phyloP scores from a whole-genome alignment of 345 rosid genomes.

The Eucalyptus albens region DNA sequence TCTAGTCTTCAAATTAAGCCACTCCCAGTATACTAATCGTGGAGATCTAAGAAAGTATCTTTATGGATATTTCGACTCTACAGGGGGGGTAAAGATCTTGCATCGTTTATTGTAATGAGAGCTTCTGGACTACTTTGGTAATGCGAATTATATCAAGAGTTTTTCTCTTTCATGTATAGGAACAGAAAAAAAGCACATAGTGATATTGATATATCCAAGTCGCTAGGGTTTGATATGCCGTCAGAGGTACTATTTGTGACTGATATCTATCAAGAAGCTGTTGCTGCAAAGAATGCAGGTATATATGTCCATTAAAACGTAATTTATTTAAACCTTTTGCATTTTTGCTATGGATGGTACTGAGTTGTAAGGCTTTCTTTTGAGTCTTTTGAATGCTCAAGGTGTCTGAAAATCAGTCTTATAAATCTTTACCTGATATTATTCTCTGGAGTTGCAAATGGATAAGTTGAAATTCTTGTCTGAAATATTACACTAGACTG shows the following conservation, averaged over 20 bases:
- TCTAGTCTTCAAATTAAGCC: neutral
- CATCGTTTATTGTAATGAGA: neutral
- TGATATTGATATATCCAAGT: conserved; percentile 52
- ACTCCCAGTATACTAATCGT: conserved; percentile 21
- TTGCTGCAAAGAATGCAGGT: conserved; percentile 89
- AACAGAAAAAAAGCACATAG: conserved; percentile 56
- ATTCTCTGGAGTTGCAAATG: neutral
- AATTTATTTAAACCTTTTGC: neutral
- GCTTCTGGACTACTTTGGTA: neutral
- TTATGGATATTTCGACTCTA: conserved; percentile 68
- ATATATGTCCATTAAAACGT: neutral
- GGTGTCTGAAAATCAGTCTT: neutral
- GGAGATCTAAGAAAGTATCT: conserved; percentile 81
- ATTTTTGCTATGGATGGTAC: neutral
- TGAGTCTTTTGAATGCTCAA: neutral
- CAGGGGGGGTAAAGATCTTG: conserved; percentile 43
- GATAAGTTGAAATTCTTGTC: neutral
- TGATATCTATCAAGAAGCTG: conserved; percentile 78
- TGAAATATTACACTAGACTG: neutral
- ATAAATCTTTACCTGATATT: neutral
- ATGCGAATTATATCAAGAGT: neutral
- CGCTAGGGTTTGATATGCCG: conserved; percentile 70
- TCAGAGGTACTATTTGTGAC: conserved; percentile 72
- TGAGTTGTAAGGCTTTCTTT: neutral
- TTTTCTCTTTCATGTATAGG: conserved; percentile 19